Conservation (phyloP, 1,284 basidiomycete species). For the Ganoderma lingzhi region DNA sequence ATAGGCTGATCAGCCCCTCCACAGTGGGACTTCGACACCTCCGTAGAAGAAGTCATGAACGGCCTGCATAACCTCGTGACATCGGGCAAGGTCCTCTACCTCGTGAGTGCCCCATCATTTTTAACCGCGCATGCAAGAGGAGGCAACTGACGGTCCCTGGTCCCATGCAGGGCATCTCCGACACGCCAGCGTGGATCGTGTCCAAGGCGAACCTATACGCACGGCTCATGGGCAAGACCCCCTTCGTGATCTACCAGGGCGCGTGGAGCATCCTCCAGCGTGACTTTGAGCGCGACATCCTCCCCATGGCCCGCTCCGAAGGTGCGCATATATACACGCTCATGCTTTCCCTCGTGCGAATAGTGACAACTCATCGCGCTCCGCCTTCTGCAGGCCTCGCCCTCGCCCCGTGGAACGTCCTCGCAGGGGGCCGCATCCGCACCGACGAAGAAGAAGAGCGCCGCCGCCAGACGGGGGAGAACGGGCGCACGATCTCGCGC, state of each 20-base stretch:
- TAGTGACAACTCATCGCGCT: too few species aligned
- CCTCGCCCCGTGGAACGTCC: too few species aligned
- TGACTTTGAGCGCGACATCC: constrained; percentile 50
- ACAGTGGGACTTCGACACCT: constrained; percentile 49
- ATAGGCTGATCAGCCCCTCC: too few species aligned
- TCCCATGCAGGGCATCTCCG: constrained; percentile 37
- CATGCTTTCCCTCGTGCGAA: too few species aligned
- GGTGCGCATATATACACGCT: constrained; percentile 33
- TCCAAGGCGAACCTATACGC: constrained; percentile 40
- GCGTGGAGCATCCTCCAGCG: constrained; percentile 53
- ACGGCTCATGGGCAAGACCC: constrained; percentile 52
- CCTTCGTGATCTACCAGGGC: constrained; percentile 63
- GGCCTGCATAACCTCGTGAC: constrained; percentile 51
- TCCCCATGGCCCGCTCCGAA: constrained; percentile 56
- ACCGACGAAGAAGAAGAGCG: constrained; percentile 56
- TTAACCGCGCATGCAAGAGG: too few species aligned
- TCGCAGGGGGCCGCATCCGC: constrained; percentile 47
- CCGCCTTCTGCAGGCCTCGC: constrained; percentile 45
- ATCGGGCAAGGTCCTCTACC: constrained; percentile 53
- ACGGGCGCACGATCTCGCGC: constrained; percentile 42
- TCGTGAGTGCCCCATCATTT: constrained; percentile 34
- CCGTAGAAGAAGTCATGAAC: constrained; percentile 58
- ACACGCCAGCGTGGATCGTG: constrained; percentile 42
- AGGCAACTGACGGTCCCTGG: too few species aligned
- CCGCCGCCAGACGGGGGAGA: constrained; percentile 51